Base-by-base conservation (phyloP, 2,329 filamentous ascomycete species). In the Pyricularia pennisetigena region DNA sequence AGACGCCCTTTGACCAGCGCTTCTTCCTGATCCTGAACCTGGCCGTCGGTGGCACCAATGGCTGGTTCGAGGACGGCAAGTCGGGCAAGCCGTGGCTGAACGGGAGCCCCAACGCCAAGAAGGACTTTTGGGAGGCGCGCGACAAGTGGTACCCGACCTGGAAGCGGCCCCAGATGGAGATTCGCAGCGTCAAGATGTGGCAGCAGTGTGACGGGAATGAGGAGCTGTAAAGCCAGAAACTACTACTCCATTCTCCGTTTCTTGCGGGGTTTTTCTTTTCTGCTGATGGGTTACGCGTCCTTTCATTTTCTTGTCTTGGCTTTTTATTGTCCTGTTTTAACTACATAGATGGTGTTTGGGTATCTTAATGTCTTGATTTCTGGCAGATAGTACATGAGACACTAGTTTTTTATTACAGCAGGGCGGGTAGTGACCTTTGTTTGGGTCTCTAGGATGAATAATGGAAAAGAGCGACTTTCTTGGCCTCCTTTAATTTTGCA, bases 71-170 rank as follows among this genome's bases (percentile, higher is more conserved):
- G 74, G 91, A 96, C 75, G 87, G 88, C 24, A 80, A 84, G 72
- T 83, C 83, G 61, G 85, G 83, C 35, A 96, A 96, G 82, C 92
- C 92, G 1, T 96, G 92, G 92, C 82, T 92, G 35, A 90, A 95
- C 75, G 80, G 76, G 20, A 89, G 86, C 67, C 77, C 82, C 1
- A 89, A 85, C 12, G 91, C 92, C 8, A 86, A 83, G 77, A 86
- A 85, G 73, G 91, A 94, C 75, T 96, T 96, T 76, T 95, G 91
- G 91, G 80, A 88, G 23, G 83, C 87, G 0, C 83, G 84, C 64
- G 80, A 87, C 68, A 71, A 80, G 30, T 94, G 91, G 91, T 79
- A 83, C 63, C 86, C 89, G 4, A 93, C 90, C 0, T 94, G 91
- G 91, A 85, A 84, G 69, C 80, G 83, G 72, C 89, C 88, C 1